Evolutionary conservation across 2,329 filamentous ascomycete species (phyloP).

Genomic region (Cladobotryum protrusum): DNA sequence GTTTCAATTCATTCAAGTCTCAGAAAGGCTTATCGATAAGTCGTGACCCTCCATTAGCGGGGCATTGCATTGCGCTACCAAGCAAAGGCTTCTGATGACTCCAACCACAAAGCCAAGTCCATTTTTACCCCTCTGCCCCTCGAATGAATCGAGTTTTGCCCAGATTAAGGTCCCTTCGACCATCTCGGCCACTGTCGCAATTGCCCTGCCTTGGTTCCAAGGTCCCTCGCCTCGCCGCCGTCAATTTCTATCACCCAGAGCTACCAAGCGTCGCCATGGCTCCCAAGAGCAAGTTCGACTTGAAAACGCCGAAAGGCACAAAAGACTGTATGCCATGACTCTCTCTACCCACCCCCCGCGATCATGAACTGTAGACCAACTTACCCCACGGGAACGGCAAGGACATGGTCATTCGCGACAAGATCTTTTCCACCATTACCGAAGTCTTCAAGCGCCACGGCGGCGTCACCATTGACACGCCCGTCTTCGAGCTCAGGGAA

Average conservation of each 20-base stretch:
- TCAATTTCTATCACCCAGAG: slow-evolving; percentile 19
- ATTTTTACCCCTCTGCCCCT: slow-evolving; percentile 14
- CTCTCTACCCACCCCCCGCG: slow-evolving; percentile 1
- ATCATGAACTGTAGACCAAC: slow-evolving; percentile 22
- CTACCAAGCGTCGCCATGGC: slow-evolving; percentile 20
- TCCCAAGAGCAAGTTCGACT: slow-evolving; percentile 23
- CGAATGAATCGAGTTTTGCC: slow-evolving; percentile 16
- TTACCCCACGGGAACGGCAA: slow-evolving; percentile 52
- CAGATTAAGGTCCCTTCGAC: slow-evolving; percentile 15
- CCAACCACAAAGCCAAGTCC: slow-evolving; percentile 10
- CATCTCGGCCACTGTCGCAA: slow-evolving; percentile 11
- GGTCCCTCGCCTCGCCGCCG: slow-evolving; percentile 15
- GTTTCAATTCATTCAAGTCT: no score
- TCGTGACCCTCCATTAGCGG: background rate
- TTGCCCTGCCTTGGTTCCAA: background rate
- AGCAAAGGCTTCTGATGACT: slow-evolving; percentile 10
- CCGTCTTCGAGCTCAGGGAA: slow-evolving; percentile 80
- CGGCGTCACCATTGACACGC: slow-evolving; percentile 72
- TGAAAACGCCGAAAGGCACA: slow-evolving; percentile 83
- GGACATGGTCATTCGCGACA: slow-evolving; percentile 74
- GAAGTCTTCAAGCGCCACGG: slow-evolving; percentile 80
- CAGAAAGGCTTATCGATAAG: slow-evolving; percentile 1
- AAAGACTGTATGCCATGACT: slow-evolving; percentile 58
- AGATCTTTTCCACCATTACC: slow-evolving; percentile 70
- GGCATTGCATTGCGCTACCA: slow-evolving; percentile 7